Percentiles rank a stretch among this genome's conserved stretches.
Conservation (phyloP, 441 rosid species). For the Syzygium syzygioides region DNA sequence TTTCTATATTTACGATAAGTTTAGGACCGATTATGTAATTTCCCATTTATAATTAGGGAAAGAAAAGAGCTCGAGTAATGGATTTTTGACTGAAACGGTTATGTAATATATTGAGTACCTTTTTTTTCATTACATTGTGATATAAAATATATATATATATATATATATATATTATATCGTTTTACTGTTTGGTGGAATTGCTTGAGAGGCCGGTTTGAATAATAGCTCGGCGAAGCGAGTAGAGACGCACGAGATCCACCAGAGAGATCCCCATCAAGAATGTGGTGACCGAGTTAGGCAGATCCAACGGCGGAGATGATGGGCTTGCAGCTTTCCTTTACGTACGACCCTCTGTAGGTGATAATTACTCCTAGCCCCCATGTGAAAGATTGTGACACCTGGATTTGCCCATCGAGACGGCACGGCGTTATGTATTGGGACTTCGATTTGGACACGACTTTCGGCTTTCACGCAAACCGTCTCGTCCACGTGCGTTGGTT, state of each 20-base stretch:
- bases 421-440: background rate
- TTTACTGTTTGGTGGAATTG: background rate
- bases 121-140: background rate
- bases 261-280: background rate
- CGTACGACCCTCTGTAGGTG: background rate
- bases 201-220: background rate
- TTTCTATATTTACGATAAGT: accelerated
- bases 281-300: background rate
- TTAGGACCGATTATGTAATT: background rate
- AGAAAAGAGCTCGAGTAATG: background rate
- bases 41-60: background rate
- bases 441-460: background rate
- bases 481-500: background rate
- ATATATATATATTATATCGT: background rate
- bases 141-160: no score
- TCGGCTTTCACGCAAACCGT: background rate
- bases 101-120: background rate
- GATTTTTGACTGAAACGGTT: background rate
- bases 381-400: background rate
- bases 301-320: background rate
- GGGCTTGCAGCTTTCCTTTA: background rate
- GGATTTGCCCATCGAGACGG: background rate
- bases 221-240: background rate
- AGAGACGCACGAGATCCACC: background rate
- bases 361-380: background rate